Evolutionary conservation across 2,329 filamentous ascomycete genomes (phyloP), one percentile per base, ranked within the genome.

Genomic region (Phialemoniopsis sp.): DNA sequence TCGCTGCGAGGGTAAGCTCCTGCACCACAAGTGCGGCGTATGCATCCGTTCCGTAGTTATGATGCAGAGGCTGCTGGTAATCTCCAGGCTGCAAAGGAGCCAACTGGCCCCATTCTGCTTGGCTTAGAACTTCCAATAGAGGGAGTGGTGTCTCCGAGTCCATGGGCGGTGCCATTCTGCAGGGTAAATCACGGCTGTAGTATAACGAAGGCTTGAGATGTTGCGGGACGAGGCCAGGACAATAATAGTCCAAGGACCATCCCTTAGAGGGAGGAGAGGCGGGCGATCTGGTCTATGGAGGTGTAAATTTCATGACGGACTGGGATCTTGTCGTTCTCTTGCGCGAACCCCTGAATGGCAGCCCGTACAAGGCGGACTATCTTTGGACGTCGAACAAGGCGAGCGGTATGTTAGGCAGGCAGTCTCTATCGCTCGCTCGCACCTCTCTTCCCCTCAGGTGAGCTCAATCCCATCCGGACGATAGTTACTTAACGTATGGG

Each of bases 281-380:
- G 19, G 67, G 63, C 43, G 66, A 70, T 52, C 60, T 60, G 42
- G 63, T 68, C 41, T 72, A 59, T 34, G 68, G 69, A 49, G 70
- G 70, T 57, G 68, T 68, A 48, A 67, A 60, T 56, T 72, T 69
- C 70, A 75, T 75, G 58, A 53, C 54, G 42, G 36, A 18, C 14
- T 28, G 21, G 32, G 26, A 34, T 6, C 21, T 26, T 10, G 32
- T n/a, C n/a, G n/a, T n/a, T n/a, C n/a, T n/a, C n/a, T n/a, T n/a
- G n/a, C n/a, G n/a, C n/a, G n/a, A n/a, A n/a, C n/a, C n/a, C n/a
- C n/a, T n/a, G n/a, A n/a, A n/a, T n/a, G n/a, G n/a, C n/a, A n/a
- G n/a, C n/a, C n/a, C n/a, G n/a, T n/a, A n/a, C n/a, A n/a, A n/a
- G n/a, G n/a, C n/a, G n/a, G n/a, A n/a, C n/a, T n/a, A n/a, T n/a